Conservation (phyloP, 768 basidiomycete species). For the Tremella yokohamensis region DNA sequence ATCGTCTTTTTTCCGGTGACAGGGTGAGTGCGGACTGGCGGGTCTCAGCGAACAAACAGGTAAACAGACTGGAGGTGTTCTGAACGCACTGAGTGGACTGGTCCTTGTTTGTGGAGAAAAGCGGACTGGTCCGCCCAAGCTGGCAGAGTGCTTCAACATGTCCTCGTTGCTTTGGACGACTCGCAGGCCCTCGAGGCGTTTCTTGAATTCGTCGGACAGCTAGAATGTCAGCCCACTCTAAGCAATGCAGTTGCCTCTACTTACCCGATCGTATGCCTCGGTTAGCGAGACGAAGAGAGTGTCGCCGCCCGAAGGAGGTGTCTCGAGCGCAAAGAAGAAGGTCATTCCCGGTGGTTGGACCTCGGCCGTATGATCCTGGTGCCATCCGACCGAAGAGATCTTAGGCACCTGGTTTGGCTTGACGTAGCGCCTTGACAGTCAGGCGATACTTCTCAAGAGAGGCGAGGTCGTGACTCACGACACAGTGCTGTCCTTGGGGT, state of each 20-base stretch:
- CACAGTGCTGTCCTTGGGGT: conserved; percentile 48
- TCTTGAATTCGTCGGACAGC: conserved; percentile 60
- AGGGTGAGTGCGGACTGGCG: conserved; percentile 60
- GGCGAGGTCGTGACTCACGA: not conserved
- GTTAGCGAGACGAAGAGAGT: conserved; percentile 61
- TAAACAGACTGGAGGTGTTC: too few species aligned
- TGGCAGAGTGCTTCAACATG: conserved; percentile 56
- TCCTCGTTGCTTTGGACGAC: conserved; percentile 60
- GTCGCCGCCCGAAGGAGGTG: conserved; percentile 55
- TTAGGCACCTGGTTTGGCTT: conserved; percentile 14
- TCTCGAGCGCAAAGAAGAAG: conserved; percentile 58
- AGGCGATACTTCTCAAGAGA: conserved; percentile 46
- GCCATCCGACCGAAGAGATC: conserved; percentile 16
- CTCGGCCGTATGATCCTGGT: conserved; percentile 54
- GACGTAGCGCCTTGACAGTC: conserved; percentile 7
- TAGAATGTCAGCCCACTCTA: conserved; percentile 27
- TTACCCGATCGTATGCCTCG: conserved; percentile 57
- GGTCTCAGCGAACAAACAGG: too few species aligned
- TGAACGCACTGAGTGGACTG: conserved; percentile 21
- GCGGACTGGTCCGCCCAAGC: conserved; percentile 56
- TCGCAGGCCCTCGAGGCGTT: conserved; percentile 59
- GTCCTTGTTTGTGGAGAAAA: conserved; percentile 30
- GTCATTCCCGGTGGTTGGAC: conserved; percentile 60
- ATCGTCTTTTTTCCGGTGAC: conserved; percentile 64
- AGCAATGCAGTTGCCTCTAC: not conserved